Evolutionary conservation across 2,329 filamentous ascomycete genomes (phyloP), one percentile per base, ranked within the genome.

Genomic region (Mycocentrospora acerina): DNA sequence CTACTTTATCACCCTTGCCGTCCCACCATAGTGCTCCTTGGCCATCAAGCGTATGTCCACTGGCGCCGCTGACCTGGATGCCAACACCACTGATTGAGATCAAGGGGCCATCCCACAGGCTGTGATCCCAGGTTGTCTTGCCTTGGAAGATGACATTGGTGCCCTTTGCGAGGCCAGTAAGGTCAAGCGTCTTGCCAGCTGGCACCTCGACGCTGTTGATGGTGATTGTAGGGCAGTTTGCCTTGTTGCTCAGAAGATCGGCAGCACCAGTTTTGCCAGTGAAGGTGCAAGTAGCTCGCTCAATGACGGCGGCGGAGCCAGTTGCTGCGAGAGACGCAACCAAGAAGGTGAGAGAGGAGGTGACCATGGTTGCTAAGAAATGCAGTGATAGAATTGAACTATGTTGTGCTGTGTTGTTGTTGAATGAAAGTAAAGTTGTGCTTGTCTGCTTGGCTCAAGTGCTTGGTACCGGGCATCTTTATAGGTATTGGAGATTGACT

Each of bases 91-190:
- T 75, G 43, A 86, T 71, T 25, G 73, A 72, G 48, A 86, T 72
- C 4, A 86, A 70, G 29, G 82, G 82, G 0, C 83, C 83, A 0
- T 62, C 61, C 82, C 82, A 86, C 53, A 83, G 77, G 42, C 78
- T 69, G 66, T 84, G 85, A 13, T 74, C 82, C 56, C 82, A 86
- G 33, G 78, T 80, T 8, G 82, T 86, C 13, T 72, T 78, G 24
- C 83, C 83, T 39, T 78, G 62, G 62, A 86, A 86, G 53, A 77
- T 78, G 44, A 85, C 72, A 40, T 63, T 72, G 12, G 78, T 79
- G 44, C 71, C 75, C 14, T 66, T 58, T 0, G 69, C 70, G 19
- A 82, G 69, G 9, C 67, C 63, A 9, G 78, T 78, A 41, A 83
- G 60, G 53, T 83, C 78, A 2, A 84, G 71, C 1, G 80, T 82